A percentile compares a stretch with the other conserved stretches of the same genome.
Conservation (phyloP, 306 rosid species). For the Sphenostylis stenocarpa region DNA sequence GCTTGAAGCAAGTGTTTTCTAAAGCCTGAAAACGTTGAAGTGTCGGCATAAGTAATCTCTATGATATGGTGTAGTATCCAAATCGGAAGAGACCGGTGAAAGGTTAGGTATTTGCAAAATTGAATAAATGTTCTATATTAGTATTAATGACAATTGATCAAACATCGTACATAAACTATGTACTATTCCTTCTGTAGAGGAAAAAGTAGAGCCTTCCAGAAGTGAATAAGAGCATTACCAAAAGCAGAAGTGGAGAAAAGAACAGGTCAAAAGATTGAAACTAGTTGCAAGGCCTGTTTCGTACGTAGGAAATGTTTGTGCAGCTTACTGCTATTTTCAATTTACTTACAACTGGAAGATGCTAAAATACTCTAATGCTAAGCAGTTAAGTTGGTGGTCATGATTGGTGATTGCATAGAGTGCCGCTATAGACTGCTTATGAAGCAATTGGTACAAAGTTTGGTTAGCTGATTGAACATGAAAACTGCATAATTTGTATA, state of each 20-base stretch:
- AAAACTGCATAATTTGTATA: not conserved
- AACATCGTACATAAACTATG: not conserved
- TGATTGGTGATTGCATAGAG: not conserved
- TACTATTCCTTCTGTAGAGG: slow-evolving; percentile 1
- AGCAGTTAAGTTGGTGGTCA: slow-evolving; percentile 8
- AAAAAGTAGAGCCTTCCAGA: not conserved
- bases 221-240: not conserved
- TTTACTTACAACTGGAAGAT: not conserved
- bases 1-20: slow-evolving; percentile 12
- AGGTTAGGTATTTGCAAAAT: slow-evolving; percentile 29
- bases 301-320: slow-evolving; percentile 14
- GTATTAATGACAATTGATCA: not conserved
- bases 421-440: not conserved
- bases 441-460: slow-evolving; percentile 1
- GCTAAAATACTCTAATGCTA: not conserved
- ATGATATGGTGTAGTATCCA: slow-evolving; percentile 11
- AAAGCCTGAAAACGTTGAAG: not conserved
- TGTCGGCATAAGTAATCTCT: not conserved
- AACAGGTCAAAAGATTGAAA: not conserved
- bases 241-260: slow-evolving; percentile 15
- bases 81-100: not conserved
- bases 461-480: not conserved
- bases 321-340: not conserved
- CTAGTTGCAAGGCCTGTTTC: slow-evolving; percentile 18
- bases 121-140: not conserved